phyloP scores from a whole-genome alignment of 169 alveolate genomes.

The Eimeria sp. region DNA sequence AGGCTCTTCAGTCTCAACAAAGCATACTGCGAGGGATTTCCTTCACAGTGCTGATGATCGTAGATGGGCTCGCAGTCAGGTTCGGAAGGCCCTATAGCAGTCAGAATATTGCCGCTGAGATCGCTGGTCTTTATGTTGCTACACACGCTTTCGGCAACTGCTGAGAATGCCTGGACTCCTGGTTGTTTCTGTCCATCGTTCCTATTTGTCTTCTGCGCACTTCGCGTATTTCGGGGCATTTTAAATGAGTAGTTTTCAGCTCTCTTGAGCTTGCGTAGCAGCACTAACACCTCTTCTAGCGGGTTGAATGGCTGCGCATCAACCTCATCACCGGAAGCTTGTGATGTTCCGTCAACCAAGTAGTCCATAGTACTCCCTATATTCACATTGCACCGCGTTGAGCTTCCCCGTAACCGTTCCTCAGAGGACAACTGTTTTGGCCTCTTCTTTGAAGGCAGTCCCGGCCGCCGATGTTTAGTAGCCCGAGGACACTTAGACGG shows the following conservation, averaged over 20 bases:
- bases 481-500: neutral
- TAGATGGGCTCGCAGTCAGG: neutral
- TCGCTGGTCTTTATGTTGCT: neutral
- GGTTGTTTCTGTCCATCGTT: neutral
- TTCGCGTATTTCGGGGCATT: neutral
- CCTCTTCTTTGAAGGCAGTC: neutral
- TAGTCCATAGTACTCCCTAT: neutral
- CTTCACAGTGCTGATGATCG: neutral
- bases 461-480: neutral
- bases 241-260: constrained; percentile 25
- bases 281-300: constrained; percentile 57
- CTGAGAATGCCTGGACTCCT: neutral
- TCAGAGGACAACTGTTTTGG: neutral
- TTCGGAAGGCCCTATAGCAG: neutral
- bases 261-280: constrained; percentile 41
- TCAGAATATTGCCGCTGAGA: neutral
- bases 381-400: neutral
- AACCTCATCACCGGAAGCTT: constrained; percentile 55
- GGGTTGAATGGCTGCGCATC: constrained; percentile 50
- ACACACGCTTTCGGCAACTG: neutral
- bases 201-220: neutral
- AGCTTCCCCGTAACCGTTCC: neutral
- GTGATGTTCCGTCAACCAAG: neutral
- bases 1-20: constrained; percentile 19
- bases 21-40: neutral